phyloP scores from a whole-genome alignment of 306 rosid species.

The Phaseolus lunatus region DNA sequence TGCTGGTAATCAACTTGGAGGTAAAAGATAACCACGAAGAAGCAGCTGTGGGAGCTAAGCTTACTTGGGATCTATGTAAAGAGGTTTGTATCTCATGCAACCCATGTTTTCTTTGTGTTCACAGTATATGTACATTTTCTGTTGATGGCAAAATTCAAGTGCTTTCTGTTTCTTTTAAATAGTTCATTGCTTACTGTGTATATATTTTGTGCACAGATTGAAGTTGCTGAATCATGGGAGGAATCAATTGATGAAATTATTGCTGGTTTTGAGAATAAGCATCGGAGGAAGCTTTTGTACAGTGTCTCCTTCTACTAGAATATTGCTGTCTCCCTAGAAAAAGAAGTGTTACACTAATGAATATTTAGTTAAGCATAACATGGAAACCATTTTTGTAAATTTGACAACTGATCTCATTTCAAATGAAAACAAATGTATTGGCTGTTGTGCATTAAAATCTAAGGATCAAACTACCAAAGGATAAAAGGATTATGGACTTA shows the following conservation, averaged over 20 bases:
- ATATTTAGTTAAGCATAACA: background rate
- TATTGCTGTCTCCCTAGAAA: background rate
- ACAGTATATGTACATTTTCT: background rate
- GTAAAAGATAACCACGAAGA: constrained; percentile 98
- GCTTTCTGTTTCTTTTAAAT: background rate
- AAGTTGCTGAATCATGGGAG: constrained; percentile 87
- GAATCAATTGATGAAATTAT: constrained; percentile 82
- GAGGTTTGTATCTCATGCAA: constrained; percentile 59
- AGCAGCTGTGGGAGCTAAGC: constrained; percentile 91
- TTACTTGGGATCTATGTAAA: constrained; percentile 78
- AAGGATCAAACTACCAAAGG: background rate
- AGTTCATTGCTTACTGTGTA: constrained; percentile 7
- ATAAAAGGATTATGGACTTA: background rate
- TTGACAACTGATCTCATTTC: constrained; percentile 16
- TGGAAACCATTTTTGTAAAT: constrained; percentile 12
- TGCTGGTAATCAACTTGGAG: constrained; percentile 87
- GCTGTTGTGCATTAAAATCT: constrained; percentile 16
- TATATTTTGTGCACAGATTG: constrained; percentile 59
- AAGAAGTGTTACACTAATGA: constrained; percentile 1
- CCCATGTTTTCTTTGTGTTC: background rate
- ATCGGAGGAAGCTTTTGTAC: constrained; percentile 77
- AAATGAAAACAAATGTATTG: constrained; percentile 3
- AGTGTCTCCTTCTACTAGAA: constrained; percentile 80
- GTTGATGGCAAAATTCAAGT: background rate
- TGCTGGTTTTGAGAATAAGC: constrained; percentile 73